Base-by-base conservation (phyloP, 495 filamentous ascomycete genomes). In the Daldinia decipiens region DNA sequence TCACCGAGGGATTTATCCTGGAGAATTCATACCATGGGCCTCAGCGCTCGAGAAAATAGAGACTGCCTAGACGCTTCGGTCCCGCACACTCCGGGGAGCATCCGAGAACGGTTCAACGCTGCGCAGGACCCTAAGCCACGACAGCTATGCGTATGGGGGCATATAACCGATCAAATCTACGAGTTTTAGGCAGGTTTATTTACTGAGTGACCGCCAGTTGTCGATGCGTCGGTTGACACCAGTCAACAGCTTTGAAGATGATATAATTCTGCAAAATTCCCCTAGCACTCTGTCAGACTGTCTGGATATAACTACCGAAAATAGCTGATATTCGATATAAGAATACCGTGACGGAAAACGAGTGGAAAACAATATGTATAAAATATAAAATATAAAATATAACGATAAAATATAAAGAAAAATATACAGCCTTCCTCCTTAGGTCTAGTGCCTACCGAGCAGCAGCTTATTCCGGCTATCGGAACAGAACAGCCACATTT, bases 401-500 rank as follows among this genome's bases (percentile, higher is more conserved):
- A 27, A 47, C 53, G 38, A 63, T 39, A 59, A 69, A 36, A 36
- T 34, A 34, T 32, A 68, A 57, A 61, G 15, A 12, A 17, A 13
- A 12, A 31, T 38, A 58, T 43, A 45, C 5, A 59, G 51, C 54
- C 47, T 70, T 70, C 67, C 36, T 24, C 34, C 8, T 24, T 9
- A 11, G 45, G 67, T 45, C 24, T 65, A 65, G 61, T 47, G 60
- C n/a, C 50, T 50, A 29, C 40, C 34, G 43, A 3, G 52, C 54
- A 34, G 34, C 12, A 21, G 40, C 52, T 69, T 63, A 69, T 43
- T 59, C 36, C 59, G 47, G 38, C 19, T 53, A 29, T 34, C 31
- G 51, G 58, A 39, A 34, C 7, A 43, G 31, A 11, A 24, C 39
- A 70, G 67, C 67, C 67, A 70, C 67, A 50, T n/a, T n/a, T 29